A percentile compares a stretch with the other conserved stretches of the same genome.
phyloP scores from a whole-genome alignment of 805 yeast species.

The Kockiozyma suomiensis region DNA sequence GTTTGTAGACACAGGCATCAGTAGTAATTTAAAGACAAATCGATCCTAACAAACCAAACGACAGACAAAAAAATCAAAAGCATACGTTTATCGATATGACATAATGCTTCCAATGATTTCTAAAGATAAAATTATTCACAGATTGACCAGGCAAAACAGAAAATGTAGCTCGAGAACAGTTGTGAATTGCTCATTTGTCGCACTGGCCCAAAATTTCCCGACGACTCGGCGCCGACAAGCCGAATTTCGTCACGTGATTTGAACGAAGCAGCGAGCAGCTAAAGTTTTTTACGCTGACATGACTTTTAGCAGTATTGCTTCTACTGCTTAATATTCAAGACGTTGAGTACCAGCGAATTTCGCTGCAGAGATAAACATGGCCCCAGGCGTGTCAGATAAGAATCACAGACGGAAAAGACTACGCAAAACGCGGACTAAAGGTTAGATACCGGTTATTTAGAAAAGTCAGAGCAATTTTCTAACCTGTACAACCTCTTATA shows the following conservation, averaged over 20 bases:
- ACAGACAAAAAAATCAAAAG: no score
- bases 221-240: no score
- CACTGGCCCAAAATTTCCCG: no score
- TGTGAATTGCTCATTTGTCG: neutral
- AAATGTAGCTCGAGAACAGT: neutral
- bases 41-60: no score
- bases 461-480: neutral
- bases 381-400: neutral
- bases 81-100: no score
- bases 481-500: neutral
- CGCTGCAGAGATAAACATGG: neutral
- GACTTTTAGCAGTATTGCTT: no score
- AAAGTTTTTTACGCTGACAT: neutral
- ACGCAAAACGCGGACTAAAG: slow-evolving; percentile 32
- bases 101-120: no score
- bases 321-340: no score
- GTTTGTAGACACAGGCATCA: neutral
- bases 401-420: slow-evolving; percentile 25
- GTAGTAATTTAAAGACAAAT: no score
- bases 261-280: neutral
- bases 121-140: no score
- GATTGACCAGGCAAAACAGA: no score
- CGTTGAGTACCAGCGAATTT: no score
- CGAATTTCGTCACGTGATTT: neutral
- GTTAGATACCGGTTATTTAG: neutral